A percentile compares a stretch with the other conserved stretches of the same genome.
Conservation (phyloP, 768 basidiomycete species). For the Sarcodon sp. region DNA sequence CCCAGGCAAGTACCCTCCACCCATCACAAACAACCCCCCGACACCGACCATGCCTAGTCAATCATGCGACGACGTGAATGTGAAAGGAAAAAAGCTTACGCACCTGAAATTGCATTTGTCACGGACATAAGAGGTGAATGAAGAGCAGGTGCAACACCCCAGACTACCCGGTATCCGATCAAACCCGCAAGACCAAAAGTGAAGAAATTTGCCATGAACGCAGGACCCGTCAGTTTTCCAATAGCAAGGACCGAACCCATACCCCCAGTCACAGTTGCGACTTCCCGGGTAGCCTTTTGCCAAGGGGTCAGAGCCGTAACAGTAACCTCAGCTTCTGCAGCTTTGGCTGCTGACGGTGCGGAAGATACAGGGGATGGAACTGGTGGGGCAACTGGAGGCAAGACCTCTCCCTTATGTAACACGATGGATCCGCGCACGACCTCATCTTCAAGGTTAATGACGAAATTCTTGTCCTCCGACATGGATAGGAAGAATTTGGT, state of each 20-base stretch:
- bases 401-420: constrained; percentile 48
- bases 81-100: constrained; percentile 8
- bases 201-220: constrained; percentile 84
- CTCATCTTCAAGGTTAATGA: constrained; percentile 68
- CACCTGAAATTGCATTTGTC: constrained; percentile 79
- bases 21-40: constrained; percentile 86
- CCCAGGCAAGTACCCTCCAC: constrained; percentile 72
- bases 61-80: not conserved
- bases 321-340: constrained; percentile 27
- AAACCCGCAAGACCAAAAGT: constrained; percentile 80
- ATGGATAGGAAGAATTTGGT: constrained; percentile 82
- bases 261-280: constrained; percentile 59
- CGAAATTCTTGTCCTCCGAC: constrained; percentile 44
- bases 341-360: constrained; percentile 33
- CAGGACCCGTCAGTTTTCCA: constrained; percentile 68
- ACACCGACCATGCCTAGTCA: constrained; percentile 57
- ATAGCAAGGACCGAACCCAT: constrained; percentile 64
- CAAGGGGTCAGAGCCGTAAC: constrained; percentile 64
- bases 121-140: constrained; percentile 90
- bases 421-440: constrained; percentile 75
- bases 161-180: constrained; percentile 81
- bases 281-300: constrained; percentile 70
- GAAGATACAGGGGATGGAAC: constrained; percentile 48
- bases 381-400: constrained; percentile 58
- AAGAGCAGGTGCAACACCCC: constrained; percentile 80